Evolutionary conservation across 2,329 filamentous ascomycete genomes (phyloP).

Genomic region (Fusarium aywerte): DNA sequence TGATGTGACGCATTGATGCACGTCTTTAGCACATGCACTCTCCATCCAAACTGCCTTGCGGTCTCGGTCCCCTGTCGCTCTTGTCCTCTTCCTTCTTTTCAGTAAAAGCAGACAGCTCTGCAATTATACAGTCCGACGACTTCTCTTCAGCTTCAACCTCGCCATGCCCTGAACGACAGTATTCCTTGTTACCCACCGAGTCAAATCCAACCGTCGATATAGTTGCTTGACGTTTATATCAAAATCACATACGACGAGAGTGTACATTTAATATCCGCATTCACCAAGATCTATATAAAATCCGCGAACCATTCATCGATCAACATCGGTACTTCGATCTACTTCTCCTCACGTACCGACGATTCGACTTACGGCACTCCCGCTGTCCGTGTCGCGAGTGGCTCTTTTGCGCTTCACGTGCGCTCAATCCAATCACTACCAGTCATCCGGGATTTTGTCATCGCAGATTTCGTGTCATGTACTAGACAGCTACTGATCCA

Average conservation of each 20-base stretch:
- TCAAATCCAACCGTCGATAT: neutral
- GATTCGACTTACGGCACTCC: neutral
- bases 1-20: conserved; percentile 40
- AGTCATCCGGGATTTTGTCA: neutral
- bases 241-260: conserved; percentile 10
- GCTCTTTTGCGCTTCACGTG: conserved; percentile 1
- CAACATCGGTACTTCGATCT: conserved; percentile 11
- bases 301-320: conserved; percentile 17
- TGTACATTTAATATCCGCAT: neutral
- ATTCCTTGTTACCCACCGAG: neutral
- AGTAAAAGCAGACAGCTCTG: conserved; percentile 23
- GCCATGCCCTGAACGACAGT: neutral
- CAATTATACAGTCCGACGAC: conserved; percentile 11
- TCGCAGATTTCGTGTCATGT: neutral
- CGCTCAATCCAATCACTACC: neutral
- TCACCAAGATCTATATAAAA: neutral
- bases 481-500: conserved; percentile 5
- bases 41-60: conserved; percentile 22
- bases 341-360: conserved; percentile 4
- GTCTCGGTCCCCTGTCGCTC: conserved; percentile 36
- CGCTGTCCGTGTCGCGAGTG: neutral
- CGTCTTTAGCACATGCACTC: conserved; percentile 36
- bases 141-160: conserved; percentile 4
- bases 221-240: conserved; percentile 7
- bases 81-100: conserved; percentile 26